Evolutionary conservation across 495 filamentous ascomycete species (phyloP).

Genomic region (Stereocaulon alpinum): DNA sequence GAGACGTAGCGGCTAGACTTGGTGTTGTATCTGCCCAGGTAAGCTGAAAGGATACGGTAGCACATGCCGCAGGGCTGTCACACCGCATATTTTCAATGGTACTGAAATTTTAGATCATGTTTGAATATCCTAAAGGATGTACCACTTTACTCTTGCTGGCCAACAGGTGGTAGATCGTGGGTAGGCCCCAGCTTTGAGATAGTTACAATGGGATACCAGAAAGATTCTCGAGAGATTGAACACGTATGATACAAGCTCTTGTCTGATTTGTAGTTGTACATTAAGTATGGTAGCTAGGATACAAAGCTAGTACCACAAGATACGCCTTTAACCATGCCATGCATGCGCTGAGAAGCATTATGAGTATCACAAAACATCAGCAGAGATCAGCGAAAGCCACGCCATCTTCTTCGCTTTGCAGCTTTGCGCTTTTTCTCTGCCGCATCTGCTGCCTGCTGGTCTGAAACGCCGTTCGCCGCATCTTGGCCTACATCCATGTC

Average conservation of each 20-base stretch:
- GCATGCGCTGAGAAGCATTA: not conserved
- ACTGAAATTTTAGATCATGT: no score
- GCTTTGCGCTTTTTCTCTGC: slow-evolving; percentile 14
- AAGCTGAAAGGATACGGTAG: no score
- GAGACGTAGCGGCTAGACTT: no score
- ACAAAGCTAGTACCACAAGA: not conserved
- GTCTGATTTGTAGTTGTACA: not conserved
- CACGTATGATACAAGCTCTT: not conserved
- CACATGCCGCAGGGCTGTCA: no score
- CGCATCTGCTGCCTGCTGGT: slow-evolving; percentile 1
- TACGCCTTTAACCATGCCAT: not conserved
- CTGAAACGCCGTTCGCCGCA: slow-evolving; percentile 4
- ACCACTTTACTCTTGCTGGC: no score
- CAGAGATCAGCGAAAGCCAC: slow-evolving; percentile 5
- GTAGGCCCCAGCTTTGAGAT: not conserved
- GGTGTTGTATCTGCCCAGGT: no score
- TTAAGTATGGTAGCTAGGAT: not conserved
- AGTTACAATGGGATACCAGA: not conserved
- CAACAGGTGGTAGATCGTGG: no score
- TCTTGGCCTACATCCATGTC: slow-evolving; percentile 14
- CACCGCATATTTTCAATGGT: no score
- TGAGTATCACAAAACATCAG: not conserved
- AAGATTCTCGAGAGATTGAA: no score
- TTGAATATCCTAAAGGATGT: no score
- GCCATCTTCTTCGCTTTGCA: slow-evolving; percentile 13